A percentile compares a stretch with the other conserved stretches of the same genome.
Evolutionary conservation across 495 filamentous ascomycete species (phyloP).

Genomic region (Corynascus novoguineensis): DNA sequence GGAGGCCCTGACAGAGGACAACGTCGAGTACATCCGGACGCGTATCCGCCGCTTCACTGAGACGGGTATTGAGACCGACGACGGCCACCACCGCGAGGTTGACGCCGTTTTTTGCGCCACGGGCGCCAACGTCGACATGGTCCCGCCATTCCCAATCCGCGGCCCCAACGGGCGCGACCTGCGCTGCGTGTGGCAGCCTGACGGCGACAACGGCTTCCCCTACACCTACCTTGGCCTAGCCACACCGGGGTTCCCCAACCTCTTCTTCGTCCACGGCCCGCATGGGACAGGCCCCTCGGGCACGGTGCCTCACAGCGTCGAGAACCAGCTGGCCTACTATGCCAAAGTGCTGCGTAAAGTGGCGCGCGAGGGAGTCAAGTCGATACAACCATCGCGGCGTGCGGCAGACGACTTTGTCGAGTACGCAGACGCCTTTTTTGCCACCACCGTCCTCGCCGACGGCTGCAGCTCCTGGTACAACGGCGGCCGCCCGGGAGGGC

Average conservation of each 20-base stretch:
- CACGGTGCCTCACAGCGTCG: conserved; percentile 30
- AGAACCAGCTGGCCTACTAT: conserved; percentile 21
- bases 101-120: conserved; percentile 66
- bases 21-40: conserved; percentile 55
- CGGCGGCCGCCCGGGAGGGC: conserved; percentile 40
- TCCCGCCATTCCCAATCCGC: conserved; percentile 48
- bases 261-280: conserved; percentile 55
- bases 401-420: conserved; percentile 60
- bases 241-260: conserved; percentile 61
- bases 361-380: conserved; percentile 56
- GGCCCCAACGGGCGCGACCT: conserved; percentile 46
- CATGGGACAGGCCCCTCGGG: conserved; percentile 49
- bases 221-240: conserved; percentile 60
- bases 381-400: conserved; percentile 47
- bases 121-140: conserved; percentile 48
- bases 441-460: conserved; percentile 54
- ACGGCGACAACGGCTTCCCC: conserved; percentile 24
- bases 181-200: conserved; percentile 34
- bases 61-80: conserved; percentile 50
- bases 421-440: conserved; percentile 58
- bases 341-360: conserved; percentile 61
- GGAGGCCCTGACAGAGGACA: conserved; percentile 58
- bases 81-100: conserved; percentile 46
- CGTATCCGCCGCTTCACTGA: conserved; percentile 54
- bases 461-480: conserved; percentile 70